phyloP scores from a whole-genome alignment of 2,329 filamentous ascomycete genomes.

The Fusarium caatingaense region DNA sequence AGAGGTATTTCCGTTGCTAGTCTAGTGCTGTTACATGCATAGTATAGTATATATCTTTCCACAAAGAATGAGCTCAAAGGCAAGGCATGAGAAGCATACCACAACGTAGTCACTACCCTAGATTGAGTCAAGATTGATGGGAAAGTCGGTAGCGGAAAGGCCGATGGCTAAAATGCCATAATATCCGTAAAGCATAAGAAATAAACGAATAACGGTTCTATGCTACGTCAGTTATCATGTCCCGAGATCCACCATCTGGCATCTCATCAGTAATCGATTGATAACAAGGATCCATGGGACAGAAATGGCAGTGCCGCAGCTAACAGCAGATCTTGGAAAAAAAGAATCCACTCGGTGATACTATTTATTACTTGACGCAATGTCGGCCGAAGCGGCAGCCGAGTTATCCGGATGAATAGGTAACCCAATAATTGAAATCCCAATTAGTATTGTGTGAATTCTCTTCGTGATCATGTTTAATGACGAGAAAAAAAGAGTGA shows the following conservation, averaged over 20 bases:
- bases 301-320: conserved; percentile 22
- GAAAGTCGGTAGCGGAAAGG: not conserved
- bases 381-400: conserved; percentile 11
- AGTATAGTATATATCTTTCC: conserved; percentile 23
- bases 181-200: conserved; percentile 1
- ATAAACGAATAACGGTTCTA: not conserved
- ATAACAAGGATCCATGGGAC: conserved; percentile 16
- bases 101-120: not conserved
- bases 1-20: conserved; percentile 88
- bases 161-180: conserved; percentile 3
- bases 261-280: conserved; percentile 18
- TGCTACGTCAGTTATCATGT: conserved; percentile 1
- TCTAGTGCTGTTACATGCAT: not conserved
- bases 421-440: not conserved
- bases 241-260: conserved; percentile 11
- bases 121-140: conserved; percentile 10
- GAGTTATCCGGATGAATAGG: conserved; percentile 22
- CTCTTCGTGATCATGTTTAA: not conserved
- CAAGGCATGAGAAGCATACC: not conserved
- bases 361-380: conserved; percentile 24
- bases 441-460: not conserved
- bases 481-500: conserved; percentile 13
- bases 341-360: conserved; percentile 23
- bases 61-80: not conserved
- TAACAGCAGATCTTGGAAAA: conserved; percentile 27